A percentile compares a stretch with the other conserved stretches of the same genome.
Conservation (phyloP, 176 grass and related monocot genomes). For the Puccinellia tenuiflora region DNA sequence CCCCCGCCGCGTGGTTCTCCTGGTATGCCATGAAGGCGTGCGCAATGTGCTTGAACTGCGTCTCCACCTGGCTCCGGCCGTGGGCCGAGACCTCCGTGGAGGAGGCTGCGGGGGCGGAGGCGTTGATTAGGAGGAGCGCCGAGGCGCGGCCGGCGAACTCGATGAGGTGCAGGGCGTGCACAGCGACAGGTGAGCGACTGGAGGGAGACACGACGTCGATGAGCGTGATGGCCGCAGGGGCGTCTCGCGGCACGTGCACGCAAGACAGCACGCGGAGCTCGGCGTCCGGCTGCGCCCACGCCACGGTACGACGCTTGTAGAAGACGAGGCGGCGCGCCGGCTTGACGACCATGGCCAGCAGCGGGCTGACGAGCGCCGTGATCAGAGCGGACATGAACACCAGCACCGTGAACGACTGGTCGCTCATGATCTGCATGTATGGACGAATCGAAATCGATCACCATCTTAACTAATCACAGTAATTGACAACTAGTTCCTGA, state of each 20-base stretch:
- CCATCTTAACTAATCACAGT: too few species aligned
- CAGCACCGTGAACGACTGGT: constrained; percentile 67
- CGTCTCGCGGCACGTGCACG: constrained; percentile 54
- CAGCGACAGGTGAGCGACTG: constrained; percentile 26
- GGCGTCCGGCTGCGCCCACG: constrained; percentile 47
- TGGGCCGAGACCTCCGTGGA: neutral
- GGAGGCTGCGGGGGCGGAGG: constrained; percentile 6
- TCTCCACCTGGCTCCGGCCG: constrained; percentile 35
- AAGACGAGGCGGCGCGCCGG: constrained; percentile 48
- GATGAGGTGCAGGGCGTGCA: constrained; percentile 64
- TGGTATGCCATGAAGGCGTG: constrained; percentile 57
- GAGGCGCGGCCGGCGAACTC: constrained; percentile 59
- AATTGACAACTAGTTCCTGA: neutral
- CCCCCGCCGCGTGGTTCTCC: constrained; percentile 18
- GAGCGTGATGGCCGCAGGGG: constrained; percentile 39
- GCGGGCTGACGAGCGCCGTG: constrained; percentile 47
- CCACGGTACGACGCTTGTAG: constrained; percentile 65
- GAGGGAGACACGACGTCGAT: constrained; percentile 49
- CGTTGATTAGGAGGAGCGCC: constrained; percentile 48
- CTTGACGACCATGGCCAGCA: constrained; percentile 45
- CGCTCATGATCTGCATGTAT: constrained; percentile 40
- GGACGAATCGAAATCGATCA: neutral
- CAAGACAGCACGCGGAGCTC: constrained; percentile 56
- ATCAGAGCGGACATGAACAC: constrained; percentile 56
- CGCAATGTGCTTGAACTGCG: constrained; percentile 54